Conservation (phyloP, 441 rosid species). For the Breynia disticha region DNA sequence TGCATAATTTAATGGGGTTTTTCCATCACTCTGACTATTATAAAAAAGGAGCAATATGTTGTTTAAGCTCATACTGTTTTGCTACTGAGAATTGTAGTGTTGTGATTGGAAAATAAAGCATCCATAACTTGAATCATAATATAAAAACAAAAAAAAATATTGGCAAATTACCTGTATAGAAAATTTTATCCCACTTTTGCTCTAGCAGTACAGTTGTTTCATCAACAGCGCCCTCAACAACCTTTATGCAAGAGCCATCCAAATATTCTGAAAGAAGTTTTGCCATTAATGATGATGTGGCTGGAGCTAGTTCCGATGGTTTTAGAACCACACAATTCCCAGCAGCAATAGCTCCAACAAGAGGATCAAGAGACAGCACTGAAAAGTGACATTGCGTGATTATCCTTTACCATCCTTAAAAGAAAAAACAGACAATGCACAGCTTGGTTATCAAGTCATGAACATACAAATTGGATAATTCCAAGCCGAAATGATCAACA, state of each 20-base stretch:
- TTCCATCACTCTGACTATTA: too few relatives aligned
- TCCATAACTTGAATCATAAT: not conserved
- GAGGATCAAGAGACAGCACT: conserved; percentile 70
- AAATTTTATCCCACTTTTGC: conserved; percentile 78
- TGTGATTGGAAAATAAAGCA: not conserved
- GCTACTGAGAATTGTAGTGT: too few relatives aligned
- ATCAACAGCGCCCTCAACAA: conserved; percentile 57
- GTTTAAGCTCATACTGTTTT: too few relatives aligned
- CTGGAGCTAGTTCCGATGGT: conserved; percentile 72
- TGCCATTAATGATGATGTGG: conserved; percentile 46
- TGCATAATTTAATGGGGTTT: too few relatives aligned
- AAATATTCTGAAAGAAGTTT: conserved; percentile 41
- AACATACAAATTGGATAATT: conserved; percentile 57
- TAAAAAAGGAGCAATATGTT: too few relatives aligned
- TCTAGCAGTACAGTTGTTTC: conserved; percentile 61
- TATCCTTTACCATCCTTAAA: conserved; percentile 2
- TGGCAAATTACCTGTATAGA: conserved; percentile 51
- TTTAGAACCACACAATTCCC: conserved; percentile 64
- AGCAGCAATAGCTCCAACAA: conserved; percentile 72
- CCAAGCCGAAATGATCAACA: conserved; percentile 70
- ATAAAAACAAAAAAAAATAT: not conserved
- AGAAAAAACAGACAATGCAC: not conserved
- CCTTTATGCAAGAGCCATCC: conserved; percentile 49
- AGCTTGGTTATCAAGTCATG: not conserved
- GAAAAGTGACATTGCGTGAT: conserved; percentile 10